Conservation (phyloP, 495 filamentous ascomycete species). For the Aspergillus saccharolyticus region DNA sequence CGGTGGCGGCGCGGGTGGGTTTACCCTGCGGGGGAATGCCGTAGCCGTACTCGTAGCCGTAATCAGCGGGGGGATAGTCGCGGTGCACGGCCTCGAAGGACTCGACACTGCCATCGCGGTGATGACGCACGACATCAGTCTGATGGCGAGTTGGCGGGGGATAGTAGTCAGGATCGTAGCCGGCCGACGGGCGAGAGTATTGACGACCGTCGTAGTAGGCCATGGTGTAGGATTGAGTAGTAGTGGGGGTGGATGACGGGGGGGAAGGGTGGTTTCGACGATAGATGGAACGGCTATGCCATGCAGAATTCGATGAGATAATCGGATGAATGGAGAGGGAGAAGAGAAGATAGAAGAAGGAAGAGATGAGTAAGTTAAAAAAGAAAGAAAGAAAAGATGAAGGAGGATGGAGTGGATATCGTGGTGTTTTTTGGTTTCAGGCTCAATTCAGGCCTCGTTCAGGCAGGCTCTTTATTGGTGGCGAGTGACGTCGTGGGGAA, state of each 20-base stretch:
- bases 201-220: conserved; percentile 40
- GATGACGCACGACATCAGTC: conserved; percentile 50
- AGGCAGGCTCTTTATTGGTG: too few relatives aligned
- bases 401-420: not conserved
- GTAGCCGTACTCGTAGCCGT: conserved; percentile 48
- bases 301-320: not conserved
- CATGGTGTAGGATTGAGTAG: conserved; percentile 22
- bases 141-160: conserved; percentile 20
- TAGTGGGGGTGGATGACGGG: conserved; percentile 8
- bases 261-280: conserved; percentile 15
- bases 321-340: conserved; percentile 5
- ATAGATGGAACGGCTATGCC: conserved; percentile 3
- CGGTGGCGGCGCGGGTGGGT: conserved; percentile 18
- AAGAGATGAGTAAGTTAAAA: conserved; percentile 9
- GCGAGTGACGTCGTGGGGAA: not conserved
- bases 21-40: conserved; percentile 39
- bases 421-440: not conserved
- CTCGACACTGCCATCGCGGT: conserved; percentile 49
- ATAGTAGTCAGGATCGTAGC: conserved; percentile 31
- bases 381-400: not conserved
- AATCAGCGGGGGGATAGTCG: conserved; percentile 56
- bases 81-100: conserved; percentile 64
- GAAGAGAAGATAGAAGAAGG: conserved; percentile 7
- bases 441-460: not conserved
- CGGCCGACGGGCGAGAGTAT: conserved; percentile 25